Percentiles rank a stretch among this genome's conserved stretches.
Conservation (phyloP, 495 filamentous ascomycete genomes). For the Talaromyces wortmannii region DNA sequence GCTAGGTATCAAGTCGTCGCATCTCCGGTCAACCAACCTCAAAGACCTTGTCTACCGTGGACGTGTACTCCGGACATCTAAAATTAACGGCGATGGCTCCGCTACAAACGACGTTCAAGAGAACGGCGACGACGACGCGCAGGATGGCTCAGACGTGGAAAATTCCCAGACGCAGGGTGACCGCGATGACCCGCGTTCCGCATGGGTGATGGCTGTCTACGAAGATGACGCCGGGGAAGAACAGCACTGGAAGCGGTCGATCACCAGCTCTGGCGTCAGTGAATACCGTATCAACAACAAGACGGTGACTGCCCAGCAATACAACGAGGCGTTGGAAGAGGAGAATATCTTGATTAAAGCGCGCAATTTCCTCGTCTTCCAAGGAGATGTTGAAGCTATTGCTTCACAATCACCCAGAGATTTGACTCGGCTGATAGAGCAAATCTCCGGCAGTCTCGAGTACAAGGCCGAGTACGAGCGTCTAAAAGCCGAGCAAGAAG, state of each 20-base stretch:
- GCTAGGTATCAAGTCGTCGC: conserved; percentile 94
- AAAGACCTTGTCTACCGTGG: conserved; percentile 95
- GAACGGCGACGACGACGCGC: conserved; percentile 49
- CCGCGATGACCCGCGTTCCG: conserved; percentile 75
- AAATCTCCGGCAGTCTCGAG: conserved; percentile 93
- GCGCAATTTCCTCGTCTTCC: conserved; percentile 95
- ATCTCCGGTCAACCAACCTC: conserved; percentile 90
- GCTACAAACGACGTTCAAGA: conserved; percentile 41
- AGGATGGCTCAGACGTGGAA: conserved; percentile 43
- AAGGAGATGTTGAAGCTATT: conserved; percentile 98
- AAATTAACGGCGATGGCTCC: conserved; percentile 80
- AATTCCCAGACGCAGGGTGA: conserved; percentile 46
- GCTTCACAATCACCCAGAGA: conserved; percentile 89
- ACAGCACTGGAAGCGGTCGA: conserved; percentile 90
- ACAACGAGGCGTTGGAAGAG: conserved; percentile 85
- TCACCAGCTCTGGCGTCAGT: conserved; percentile 81
- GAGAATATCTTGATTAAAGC: conserved; percentile 98
- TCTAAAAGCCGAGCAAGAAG: conserved; percentile 76
- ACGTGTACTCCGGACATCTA: conserved; percentile 84
- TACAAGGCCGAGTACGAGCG: conserved; percentile 93
- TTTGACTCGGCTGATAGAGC: conserved; percentile 91
- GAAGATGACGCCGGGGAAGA: conserved; percentile 96
- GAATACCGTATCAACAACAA: conserved; percentile 96
- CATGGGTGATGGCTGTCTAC: conserved; percentile 99
- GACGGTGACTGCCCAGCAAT: conserved; percentile 80